Evolutionary conservation across 2,329 filamentous ascomycete species (phyloP).

Genomic region (Cladophialophora exuberans): DNA sequence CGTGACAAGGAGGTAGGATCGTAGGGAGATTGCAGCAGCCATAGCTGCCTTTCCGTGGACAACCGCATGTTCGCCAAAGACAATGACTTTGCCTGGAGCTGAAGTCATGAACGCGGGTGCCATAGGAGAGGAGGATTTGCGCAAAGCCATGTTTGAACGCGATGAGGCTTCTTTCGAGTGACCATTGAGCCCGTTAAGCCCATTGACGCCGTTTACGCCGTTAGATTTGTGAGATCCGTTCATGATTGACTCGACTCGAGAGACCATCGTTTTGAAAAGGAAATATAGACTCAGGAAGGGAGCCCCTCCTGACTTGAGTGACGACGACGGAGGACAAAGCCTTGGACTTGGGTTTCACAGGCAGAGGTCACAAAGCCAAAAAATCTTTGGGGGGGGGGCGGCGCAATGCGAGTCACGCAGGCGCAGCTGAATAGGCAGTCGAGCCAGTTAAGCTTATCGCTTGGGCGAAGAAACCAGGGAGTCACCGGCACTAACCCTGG

Average conservation of each 20-base stretch:
- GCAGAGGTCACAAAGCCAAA: too few relatives aligned
- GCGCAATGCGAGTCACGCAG: background rate
- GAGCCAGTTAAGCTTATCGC: constrained; percentile 15
- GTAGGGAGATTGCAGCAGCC: constrained; percentile 89
- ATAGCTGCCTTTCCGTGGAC: constrained; percentile 96
- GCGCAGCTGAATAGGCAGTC: background rate
- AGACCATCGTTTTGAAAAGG: constrained; percentile 13
- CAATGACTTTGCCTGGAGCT: constrained; percentile 95
- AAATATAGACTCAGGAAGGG: background rate
- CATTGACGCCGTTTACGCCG: constrained; percentile 26
- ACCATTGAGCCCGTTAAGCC: constrained; percentile 28
- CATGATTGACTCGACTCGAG: constrained; percentile 23
- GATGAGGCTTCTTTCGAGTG: constrained; percentile 25
- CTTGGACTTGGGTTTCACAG: too few relatives aligned
- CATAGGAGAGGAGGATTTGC: constrained; percentile 60
- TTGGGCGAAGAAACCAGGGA: background rate
- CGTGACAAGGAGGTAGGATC: constrained; percentile 95
- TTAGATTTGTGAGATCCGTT: constrained; percentile 26
- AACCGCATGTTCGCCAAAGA: constrained; percentile 97
- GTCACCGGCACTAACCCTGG: too few relatives aligned
- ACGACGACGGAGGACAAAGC: too few relatives aligned
- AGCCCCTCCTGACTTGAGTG: background rate
- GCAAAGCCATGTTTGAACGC: constrained; percentile 28
- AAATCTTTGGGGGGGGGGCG: background rate
- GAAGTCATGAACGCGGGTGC: constrained; percentile 97